Base-by-base conservation (phyloP, 2,329 filamentous ascomycete species). In the Colletotrichum spinosum region DNA sequence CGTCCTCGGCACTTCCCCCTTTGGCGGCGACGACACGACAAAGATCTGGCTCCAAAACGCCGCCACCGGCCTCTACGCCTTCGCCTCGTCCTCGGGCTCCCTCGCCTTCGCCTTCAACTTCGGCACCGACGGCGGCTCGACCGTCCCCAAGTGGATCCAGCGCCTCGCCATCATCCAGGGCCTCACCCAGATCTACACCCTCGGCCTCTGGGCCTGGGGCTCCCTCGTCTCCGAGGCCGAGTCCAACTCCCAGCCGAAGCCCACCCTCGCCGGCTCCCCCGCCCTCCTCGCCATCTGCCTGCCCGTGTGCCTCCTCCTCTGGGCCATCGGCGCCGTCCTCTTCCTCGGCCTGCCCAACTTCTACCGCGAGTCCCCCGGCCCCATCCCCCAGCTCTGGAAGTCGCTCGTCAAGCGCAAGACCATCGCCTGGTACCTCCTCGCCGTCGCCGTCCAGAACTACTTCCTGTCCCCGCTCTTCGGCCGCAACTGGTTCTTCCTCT, bases 71-170 rank as follows among this genome's bases (percentile, higher is more conserved):
- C 71, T 88, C 34, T 91, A 91, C 72, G 86, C 88, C 2, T 80
- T 84, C 6, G 89, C 88, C 3, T 89, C 88, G 3, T 83, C 87
- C 8, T 87, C 85, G 44, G 89, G 89, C 6, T 86, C 85, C 1
- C 80, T 91, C 60, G 90, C 87, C 78, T 91, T 91, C 71, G 84
- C 88, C 3, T 81, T 90, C 56, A 91, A 91, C 74, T 90, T 90
- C 70, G 88, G 88, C 60, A 85, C 86, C 68, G 87, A 89, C 78
- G 86, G 84, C 45, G 87, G 87, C 54, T 83, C 85, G 2, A 86
- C 88, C 9, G 84, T 89, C 44, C 87, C 86, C 72, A 82, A 86
- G 41, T 90, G 88, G 88, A 87, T 88, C 33, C 89, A 88, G 77
- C 84, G 89, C 61, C 88, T 89, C 15, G 89, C 88, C 71, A 75